Percentiles rank a stretch among this genome's conserved stretches.
Evolutionary conservation across 345 rosid species (phyloP).

Genomic region (Lenwebbia sp.): DNA sequence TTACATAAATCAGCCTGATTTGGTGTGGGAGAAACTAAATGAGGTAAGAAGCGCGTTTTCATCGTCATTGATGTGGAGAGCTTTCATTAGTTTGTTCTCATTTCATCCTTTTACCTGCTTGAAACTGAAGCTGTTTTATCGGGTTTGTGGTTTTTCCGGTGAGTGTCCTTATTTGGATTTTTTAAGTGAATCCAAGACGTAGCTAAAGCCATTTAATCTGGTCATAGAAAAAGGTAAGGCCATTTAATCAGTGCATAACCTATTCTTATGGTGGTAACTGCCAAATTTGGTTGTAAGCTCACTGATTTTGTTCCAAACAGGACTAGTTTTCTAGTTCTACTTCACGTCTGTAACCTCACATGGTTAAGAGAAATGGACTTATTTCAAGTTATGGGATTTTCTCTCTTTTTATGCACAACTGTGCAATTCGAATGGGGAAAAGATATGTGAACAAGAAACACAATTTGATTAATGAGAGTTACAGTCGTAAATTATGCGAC

Average conservation of each 20-base stretch:
- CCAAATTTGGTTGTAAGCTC: background rate
- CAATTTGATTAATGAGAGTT: background rate
- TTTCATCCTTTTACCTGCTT: background rate
- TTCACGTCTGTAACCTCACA: background rate
- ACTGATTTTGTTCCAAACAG: background rate
- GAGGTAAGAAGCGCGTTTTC: conserved; percentile 45
- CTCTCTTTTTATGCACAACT: background rate
- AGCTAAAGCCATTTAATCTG: background rate
- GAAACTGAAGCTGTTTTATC: background rate
- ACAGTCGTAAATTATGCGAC: background rate
- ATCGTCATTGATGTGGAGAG: background rate
- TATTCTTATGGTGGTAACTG: background rate
- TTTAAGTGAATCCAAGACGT: background rate
- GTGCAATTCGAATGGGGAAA: background rate
- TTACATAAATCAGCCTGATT: conserved; percentile 78
- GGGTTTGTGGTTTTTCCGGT: background rate
- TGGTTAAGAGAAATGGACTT: background rate
- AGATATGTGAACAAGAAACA: background rate
- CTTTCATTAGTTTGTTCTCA: background rate
- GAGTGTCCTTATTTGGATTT: background rate
- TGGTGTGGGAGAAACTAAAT: conserved; percentile 97
- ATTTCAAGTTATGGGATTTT: background rate
- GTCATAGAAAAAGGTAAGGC: background rate
- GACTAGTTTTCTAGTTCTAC: background rate
- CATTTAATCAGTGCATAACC: background rate